Evolutionary conservation across 768 basidiomycete species (phyloP).

Genomic region (Tylopilus vinaceipallidus): DNA sequence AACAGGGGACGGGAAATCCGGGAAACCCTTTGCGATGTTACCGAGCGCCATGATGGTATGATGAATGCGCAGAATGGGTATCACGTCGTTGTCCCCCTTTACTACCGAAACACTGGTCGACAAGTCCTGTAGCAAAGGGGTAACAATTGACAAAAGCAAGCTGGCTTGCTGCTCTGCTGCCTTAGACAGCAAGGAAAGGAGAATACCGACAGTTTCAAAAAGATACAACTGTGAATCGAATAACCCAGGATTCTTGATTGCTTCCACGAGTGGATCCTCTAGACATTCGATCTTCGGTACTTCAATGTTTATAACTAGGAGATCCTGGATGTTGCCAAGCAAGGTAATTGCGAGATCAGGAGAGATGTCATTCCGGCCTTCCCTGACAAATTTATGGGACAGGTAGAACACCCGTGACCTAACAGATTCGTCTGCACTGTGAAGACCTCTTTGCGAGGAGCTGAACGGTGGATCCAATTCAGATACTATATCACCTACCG

Average conservation of each 20-base stretch:
- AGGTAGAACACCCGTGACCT: constrained; percentile 87
- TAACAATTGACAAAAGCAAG: constrained; percentile 72
- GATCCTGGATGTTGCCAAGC: constrained; percentile 71
- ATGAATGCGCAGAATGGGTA: constrained; percentile 85
- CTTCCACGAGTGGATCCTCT: constrained; percentile 73
- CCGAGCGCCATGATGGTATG: constrained; percentile 94
- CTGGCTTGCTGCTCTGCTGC: constrained; percentile 64
- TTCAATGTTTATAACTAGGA: constrained; percentile 71
- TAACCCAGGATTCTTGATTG: constrained; percentile 63
- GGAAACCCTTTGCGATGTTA: constrained; percentile 94
- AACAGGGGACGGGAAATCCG: constrained; percentile 75
- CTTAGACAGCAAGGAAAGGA: constrained; percentile 74
- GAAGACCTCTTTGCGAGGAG: constrained; percentile 68
- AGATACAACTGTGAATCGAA: constrained; percentile 94
- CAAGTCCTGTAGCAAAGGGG: constrained; percentile 77
- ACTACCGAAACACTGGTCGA: constrained; percentile 53
- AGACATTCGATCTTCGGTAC: constrained; percentile 75
- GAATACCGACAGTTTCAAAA: constrained; percentile 86
- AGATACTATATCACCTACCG: constrained; percentile 49
- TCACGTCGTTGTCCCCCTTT: constrained; percentile 60
- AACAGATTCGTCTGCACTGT: constrained; percentile 66
- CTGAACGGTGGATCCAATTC: background rate
- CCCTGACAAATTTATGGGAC: constrained; percentile 89
- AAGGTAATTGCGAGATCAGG: constrained; percentile 67
- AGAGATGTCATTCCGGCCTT: constrained; percentile 75